Conservation (phyloP, 2,329 filamentous ascomycete species). For the Phialocephala subalpina region DNA sequence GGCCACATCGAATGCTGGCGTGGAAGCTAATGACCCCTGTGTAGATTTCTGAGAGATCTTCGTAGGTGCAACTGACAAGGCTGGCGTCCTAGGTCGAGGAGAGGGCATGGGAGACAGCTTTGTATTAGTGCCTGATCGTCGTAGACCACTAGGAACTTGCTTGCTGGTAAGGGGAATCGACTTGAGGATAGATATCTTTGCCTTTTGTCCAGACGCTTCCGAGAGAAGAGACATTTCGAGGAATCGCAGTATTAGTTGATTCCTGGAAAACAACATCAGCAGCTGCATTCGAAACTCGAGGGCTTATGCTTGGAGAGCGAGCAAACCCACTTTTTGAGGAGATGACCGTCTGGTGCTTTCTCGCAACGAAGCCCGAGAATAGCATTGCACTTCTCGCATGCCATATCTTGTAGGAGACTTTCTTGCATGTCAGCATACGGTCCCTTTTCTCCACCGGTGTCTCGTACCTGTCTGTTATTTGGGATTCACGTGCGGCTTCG, state of each 20-base stretch:
- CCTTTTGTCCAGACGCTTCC: conserved; percentile 33
- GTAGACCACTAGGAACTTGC: not conserved
- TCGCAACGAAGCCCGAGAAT: conserved; percentile 42
- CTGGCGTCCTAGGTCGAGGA: not conserved
- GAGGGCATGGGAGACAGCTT: conserved; percentile 18
- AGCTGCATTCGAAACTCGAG: not conserved
- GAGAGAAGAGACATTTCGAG: conserved; percentile 36
- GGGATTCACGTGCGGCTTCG: conserved; percentile 32
- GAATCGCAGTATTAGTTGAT: conserved; percentile 42
- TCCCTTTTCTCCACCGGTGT: not conserved
- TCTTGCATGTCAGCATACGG: not conserved
- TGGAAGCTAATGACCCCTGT: not conserved
- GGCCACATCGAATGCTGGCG: conserved; percentile 14
- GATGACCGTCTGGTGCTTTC: conserved; percentile 40
- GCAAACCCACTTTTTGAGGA: conserved; percentile 38
- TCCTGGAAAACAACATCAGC: conserved; percentile 26
- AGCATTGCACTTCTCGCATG: conserved; percentile 37
- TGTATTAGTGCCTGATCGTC: conserved; percentile 23
- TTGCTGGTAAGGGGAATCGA: conserved; percentile 31
- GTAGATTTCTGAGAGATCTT: not conserved
- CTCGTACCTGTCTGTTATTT: conserved; percentile 40
- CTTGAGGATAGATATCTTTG: conserved; percentile 33
- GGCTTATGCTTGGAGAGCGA: no score
- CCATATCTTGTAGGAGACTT: conserved; percentile 43
- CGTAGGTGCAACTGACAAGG: not conserved